Base-by-base conservation (phyloP, 2,329 filamentous ascomycete genomes). In the Diaporthe vexans region DNA sequence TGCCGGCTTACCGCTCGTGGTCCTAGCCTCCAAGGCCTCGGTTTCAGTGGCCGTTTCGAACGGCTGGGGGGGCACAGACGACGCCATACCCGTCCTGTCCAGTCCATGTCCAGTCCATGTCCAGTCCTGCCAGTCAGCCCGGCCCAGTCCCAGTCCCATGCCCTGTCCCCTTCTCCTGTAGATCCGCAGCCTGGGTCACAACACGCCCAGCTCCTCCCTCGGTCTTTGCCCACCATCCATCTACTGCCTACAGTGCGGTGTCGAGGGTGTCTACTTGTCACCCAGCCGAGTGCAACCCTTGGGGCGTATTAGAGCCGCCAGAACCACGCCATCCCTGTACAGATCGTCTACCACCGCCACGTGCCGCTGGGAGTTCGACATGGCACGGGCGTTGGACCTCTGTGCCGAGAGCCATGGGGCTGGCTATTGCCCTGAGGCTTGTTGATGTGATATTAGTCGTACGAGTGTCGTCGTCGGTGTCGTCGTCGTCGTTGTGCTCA, bases 11-110 rank as follows among this genome's bases (percentile, higher is more conserved):
- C 43, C 59, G 26, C n/a, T 70, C 51, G 19, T 37, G 35, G 37
- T 46, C 43, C 57, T 40, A 72, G 69, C 48, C 59, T 52, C 54
- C 58, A 72, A 72, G 65, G 59, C 33, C 54, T 51, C 65, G 26
- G 70, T 75, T 75, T 76, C 73, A 75, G 70, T 29, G 70, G 29
- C 70, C 65, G 75, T 75, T 75, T 75, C 75, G 73, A 71, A 21
- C 46, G 70, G 65, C 33, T 52, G 35, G 68, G 43, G 43, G 72
- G 43, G 54, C 67, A 70, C 58, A 65, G 73, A 72, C 58, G 56
- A 75, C 46, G 57, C 57, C 70, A 63, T 72, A 54, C 37, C 63
- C 63, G 63, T 40, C 63, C 63, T 52, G 63, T 54, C 63, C 63
- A 19, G 29, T 24, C 10, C 40, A 17, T 33, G 26, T 19, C 40